These are phyloP conservation scores for Naumovozyma dairenensis DNA, from an alignment of 805 yeast genomes.

Conservation along the genomic window DNA sequence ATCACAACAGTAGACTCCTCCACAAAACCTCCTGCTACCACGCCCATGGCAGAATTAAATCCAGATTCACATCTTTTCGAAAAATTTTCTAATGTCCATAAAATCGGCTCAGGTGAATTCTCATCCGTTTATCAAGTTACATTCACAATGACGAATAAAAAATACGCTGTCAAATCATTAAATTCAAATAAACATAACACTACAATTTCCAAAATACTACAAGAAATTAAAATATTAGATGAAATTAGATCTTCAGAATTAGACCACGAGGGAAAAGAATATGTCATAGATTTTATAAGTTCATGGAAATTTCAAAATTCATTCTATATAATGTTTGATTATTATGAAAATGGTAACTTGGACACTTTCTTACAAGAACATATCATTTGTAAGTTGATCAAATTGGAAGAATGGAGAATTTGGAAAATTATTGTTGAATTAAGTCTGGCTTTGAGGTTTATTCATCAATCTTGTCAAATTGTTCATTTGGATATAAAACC, in stretches of 20 bases:
- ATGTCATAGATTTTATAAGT: conserved; percentile 67
- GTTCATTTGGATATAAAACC: conserved; percentile 91
- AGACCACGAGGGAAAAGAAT: conserved; percentile 52
- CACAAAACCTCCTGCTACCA: conserved; percentile 4
- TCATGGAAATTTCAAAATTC: conserved; percentile 75
- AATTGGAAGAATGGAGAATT: conserved; percentile 88
- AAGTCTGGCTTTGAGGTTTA: conserved; percentile 64
- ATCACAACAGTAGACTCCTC: conserved; percentile 2
- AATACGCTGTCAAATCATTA: conserved; percentile 82
- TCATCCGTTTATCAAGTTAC: conserved; percentile 78
- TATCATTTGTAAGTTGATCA: conserved; percentile 44
- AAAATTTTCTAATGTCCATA: conserved; percentile 50
- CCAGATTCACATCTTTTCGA: conserved; percentile 35
- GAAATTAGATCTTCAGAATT: conserved; percentile 34
- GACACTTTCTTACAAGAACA: conserved; percentile 76
- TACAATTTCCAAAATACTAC: conserved; percentile 20
- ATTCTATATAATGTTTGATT: conserved; percentile 88
- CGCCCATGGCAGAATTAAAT: conserved; percentile 10
- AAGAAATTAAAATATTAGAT: conserved; percentile 24
- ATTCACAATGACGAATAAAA: conserved; percentile 43
- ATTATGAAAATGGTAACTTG: conserved; percentile 87
- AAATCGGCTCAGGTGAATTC: conserved; percentile 81
- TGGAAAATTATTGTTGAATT: conserved; percentile 93
- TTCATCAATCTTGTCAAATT: conserved; percentile 64
- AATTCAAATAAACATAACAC: conserved; percentile 37